Evolutionary conservation across 2,329 filamentous ascomycete genomes (phyloP), one percentile per base, ranked within the genome.

Genomic region (Nothophaeocryptopus gaeumannii): DNA sequence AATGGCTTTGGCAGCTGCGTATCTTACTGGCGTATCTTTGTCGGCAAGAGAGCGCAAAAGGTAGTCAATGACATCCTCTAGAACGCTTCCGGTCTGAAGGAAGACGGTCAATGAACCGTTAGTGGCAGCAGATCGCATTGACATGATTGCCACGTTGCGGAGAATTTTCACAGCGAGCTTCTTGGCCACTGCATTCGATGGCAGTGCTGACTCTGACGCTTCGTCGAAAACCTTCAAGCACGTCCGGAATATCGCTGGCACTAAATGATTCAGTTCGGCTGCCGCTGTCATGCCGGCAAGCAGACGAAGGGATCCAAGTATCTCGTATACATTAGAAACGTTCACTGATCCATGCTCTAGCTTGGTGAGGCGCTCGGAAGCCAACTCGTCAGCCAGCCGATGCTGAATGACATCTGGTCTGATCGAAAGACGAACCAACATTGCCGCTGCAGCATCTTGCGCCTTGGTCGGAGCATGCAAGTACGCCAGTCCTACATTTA

Each of bases 1-100:
- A 38, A 97, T 79, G 3, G 90, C 88, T 71, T 99, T 99, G 68
- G 90, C 96, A 14, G 92, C 89, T 30, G 92, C 87, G 61, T 96
- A 82, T 33, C 93, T 80, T 10, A 99, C 91, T 0, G 90, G 89
- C 0, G 91, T 96, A 63, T 97, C 91, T 53, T 88, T 88, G 67
- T 99, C 93, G 2, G 83, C 83, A 1, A 97, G 74, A 10, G 80
- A 79, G 52, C 89, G 85, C 2, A 99, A 78, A 2, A 96, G 77
- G 62, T 88, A 84, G 46, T 90, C 87, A 59, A 99, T 89, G 4
- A 87, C 81, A 29, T 85, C 84, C 70, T 97, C 92, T 12, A 95
- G 48, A 69, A 65, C 60, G 13, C 62, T 59, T 2, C 67, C 70
- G 2, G 66, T 55, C 45, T 77, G 71, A 2, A 67, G 39, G 39